Percentiles rank a stretch among this genome's conserved stretches.
Conservation (phyloP, 2,329 filamentous ascomycete species). For the Ilyonectria robusta region DNA sequence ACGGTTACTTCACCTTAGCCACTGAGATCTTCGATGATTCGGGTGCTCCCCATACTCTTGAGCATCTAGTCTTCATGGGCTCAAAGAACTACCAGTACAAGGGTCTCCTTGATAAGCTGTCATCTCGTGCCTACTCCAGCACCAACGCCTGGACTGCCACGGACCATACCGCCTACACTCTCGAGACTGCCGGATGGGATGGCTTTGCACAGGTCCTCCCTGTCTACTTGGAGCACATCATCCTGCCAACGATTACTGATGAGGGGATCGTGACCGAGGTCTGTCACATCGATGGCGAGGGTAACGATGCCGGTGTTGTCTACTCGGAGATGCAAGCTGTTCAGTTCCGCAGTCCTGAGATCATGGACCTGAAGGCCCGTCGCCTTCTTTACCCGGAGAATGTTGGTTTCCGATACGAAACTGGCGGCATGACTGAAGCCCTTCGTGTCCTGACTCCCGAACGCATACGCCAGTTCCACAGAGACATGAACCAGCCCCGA, state of each 20-base stretch:
- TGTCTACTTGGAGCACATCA: slow-evolving; percentile 94
- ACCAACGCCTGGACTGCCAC: slow-evolving; percentile 99
- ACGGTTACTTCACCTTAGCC: slow-evolving; percentile 94
- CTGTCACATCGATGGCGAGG: slow-evolving; percentile 92
- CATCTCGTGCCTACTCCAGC: slow-evolving; percentile 90
- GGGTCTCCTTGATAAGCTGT: slow-evolving; percentile 93
- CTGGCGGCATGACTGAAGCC: slow-evolving; percentile 96
- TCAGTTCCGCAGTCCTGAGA: slow-evolving; percentile 85
- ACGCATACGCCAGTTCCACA: slow-evolving; percentile 93
- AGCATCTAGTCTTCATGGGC: slow-evolving; percentile 89
- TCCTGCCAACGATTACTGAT: slow-evolving; percentile 92
- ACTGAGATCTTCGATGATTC: slow-evolving; percentile 99
- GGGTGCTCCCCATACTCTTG: slow-evolving; percentile 89
- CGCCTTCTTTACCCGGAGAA: slow-evolving; percentile 89
- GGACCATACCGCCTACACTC: slow-evolving; percentile 95
- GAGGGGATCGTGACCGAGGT: slow-evolving; percentile 96
- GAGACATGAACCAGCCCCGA: slow-evolving; percentile 97
- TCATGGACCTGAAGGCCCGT: slow-evolving; percentile 88
- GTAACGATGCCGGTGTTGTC: slow-evolving; percentile 95
- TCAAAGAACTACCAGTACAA: slow-evolving; percentile 96
- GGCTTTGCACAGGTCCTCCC: slow-evolving; percentile 95
- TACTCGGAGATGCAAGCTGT: slow-evolving; percentile 99
- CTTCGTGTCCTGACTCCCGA: slow-evolving; percentile 88
- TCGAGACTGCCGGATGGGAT: slow-evolving; percentile 98
- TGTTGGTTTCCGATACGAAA: slow-evolving; percentile 96